Evolutionary conservation across 169 alveolate genomes (phyloP).

Genomic region (Plasmodium gaboni): DNA sequence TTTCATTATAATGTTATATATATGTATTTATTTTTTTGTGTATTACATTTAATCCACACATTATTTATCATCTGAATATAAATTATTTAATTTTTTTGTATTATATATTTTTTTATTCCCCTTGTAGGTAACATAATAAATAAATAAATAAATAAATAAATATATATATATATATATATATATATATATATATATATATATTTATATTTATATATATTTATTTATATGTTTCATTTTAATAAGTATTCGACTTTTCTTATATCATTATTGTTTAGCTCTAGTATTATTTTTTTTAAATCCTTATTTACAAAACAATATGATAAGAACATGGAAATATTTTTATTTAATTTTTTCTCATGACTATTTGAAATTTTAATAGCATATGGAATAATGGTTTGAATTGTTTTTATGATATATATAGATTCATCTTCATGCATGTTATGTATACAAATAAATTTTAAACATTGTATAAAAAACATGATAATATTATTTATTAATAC

Average conservation of each 20-base stretch:
- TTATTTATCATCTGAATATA: too few species aligned
- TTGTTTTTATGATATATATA: background rate
- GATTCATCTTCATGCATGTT: background rate
- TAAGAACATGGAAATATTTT: conserved; percentile 25
- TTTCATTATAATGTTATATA: too few species aligned
- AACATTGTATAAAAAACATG: conserved; percentile 20
- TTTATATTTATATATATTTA: too few species aligned
- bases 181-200: too few species aligned
- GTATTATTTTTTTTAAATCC: conserved; percentile 12
- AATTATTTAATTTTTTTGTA: too few species aligned
- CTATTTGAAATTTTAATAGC: background rate
- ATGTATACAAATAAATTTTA: conserved; percentile 11
- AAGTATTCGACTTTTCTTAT: background rate
- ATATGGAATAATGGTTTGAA: conserved; percentile 20
- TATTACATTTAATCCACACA: too few species aligned
- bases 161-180: too few species aligned
- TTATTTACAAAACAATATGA: conserved; percentile 32
- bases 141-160: too few species aligned
- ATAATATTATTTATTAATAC: conserved; percentile 19
- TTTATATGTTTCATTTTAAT: background rate
- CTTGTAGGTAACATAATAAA: too few species aligned
- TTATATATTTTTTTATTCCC: too few species aligned
- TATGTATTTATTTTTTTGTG: too few species aligned
- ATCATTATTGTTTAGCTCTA: conserved; percentile 3
- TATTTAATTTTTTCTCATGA: conserved; percentile 1